Conservation (phyloP, 129 eudicot species). For the Centrapalus pauciflorus region DNA sequence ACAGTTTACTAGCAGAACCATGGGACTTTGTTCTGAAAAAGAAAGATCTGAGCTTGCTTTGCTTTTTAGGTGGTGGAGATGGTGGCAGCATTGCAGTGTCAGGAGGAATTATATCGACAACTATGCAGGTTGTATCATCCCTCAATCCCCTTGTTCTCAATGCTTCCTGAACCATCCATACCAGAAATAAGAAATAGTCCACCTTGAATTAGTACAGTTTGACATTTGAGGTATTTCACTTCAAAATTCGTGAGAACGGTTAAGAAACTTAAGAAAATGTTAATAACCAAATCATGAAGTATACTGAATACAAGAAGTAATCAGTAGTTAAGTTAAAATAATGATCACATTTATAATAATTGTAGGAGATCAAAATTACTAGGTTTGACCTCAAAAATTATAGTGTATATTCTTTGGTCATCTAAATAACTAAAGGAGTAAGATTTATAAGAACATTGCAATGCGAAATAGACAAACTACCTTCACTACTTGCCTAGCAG, state of each 20-base stretch:
- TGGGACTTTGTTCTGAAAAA: slow-evolving; percentile 50
- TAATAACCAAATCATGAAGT: background rate
- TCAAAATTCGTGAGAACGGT: background rate
- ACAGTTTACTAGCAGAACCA: slow-evolving; percentile 43
- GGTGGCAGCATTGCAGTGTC: slow-evolving; percentile 44
- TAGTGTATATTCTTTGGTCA: background rate
- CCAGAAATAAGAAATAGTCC: slow-evolving; percentile 7
- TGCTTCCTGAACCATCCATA: slow-evolving; percentile 57
- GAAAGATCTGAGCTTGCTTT: slow-evolving; percentile 53
- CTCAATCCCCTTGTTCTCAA: slow-evolving; percentile 69
- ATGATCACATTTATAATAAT: background rate
- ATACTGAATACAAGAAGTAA: background rate
- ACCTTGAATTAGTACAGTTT: background rate
- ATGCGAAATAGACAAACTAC: slow-evolving; percentile 31
- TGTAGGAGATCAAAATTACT: background rate
- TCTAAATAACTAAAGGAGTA: too few relatives aligned
- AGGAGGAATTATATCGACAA: slow-evolving; percentile 89
- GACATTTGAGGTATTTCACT: slow-evolving; percentile 9
- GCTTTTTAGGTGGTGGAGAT: slow-evolving; percentile 69
- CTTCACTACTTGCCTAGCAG: slow-evolving; percentile 89
- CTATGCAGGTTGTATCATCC: slow-evolving; percentile 94
- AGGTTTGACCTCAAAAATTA: slow-evolving; percentile 16
- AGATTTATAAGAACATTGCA: slow-evolving; percentile 8
- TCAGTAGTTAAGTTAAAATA: background rate
- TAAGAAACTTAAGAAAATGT: background rate